Evolutionary conservation across 257 asterid genomes (phyloP).

Genomic region (Cynanchum wilfordii): DNA sequence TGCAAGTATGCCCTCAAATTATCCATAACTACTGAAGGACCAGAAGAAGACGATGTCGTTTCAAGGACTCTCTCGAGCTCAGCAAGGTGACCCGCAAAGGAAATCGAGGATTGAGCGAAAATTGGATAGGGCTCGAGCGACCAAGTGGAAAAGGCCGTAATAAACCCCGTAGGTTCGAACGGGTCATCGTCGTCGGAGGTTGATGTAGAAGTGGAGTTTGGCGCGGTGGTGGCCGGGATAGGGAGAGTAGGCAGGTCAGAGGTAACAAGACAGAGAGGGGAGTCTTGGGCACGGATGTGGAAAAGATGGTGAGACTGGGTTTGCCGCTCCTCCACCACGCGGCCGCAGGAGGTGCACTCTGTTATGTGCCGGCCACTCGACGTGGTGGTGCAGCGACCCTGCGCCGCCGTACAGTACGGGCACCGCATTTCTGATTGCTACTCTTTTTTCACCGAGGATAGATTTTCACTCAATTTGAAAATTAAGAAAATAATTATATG

Average conservation of each 20-base stretch:
- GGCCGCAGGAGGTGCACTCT: conserved; percentile 84
- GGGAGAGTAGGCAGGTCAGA: conserved; percentile 85
- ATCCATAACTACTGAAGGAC: conserved; percentile 80
- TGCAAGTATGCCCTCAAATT: conserved; percentile 92
- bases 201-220: conserved; percentile 18
- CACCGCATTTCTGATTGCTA: conserved; percentile 54
- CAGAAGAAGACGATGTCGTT: conserved; percentile 56
- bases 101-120: conserved; percentile 63
- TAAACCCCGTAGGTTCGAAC: conserved; percentile 80
- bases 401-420: conserved; percentile 78
- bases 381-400: conserved; percentile 78
- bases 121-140: conserved; percentile 87
- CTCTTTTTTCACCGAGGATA: neutral
- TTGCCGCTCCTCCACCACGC: conserved; percentile 79
- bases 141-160: conserved; percentile 97
- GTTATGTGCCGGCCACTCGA: conserved; percentile 63
- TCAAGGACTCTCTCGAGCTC: conserved; percentile 94
- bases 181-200: conserved; percentile 63
- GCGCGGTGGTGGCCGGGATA: conserved; percentile 23
- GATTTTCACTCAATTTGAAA: neutral
- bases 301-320: conserved; percentile 90
- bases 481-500: no score
- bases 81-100: conserved; percentile 88
- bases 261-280: conserved; percentile 86
- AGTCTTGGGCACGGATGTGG: conserved; percentile 91